Conservation (phyloP, 75 land plant genomes). For the Cunninghamia lanceolata region DNA sequence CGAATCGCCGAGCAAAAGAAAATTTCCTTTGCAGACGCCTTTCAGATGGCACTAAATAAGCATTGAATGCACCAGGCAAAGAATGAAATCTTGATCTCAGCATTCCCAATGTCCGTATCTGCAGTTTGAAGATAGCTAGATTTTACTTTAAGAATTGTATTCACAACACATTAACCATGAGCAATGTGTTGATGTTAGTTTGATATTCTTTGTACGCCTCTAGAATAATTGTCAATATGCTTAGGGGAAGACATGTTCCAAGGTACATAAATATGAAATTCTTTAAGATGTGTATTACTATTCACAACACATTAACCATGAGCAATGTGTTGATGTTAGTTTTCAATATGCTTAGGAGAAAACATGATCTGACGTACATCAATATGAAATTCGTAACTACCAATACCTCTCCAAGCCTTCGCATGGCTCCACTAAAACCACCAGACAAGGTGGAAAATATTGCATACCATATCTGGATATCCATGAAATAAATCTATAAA, state of each 20-base stretch:
- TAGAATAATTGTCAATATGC: not conserved
- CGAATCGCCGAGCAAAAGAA: constrained; percentile 66
- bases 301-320: not conserved
- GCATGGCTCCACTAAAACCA: constrained; percentile 87
- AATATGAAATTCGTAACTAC: not conserved
- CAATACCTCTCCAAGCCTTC: constrained; percentile 92
- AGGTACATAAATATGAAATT: not conserved
- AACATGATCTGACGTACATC: not conserved
- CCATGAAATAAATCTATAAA: constrained; percentile 96
- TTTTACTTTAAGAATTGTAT: not conserved
- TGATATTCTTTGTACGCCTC: not conserved
- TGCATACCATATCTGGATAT: constrained; percentile 98
- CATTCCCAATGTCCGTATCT: constrained; percentile 97
- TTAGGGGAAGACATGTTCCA: not conserved
- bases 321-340: not conserved
- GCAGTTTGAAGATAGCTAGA: not conserved
- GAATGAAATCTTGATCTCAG: constrained; percentile 92
- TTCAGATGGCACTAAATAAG: constrained; percentile 79
- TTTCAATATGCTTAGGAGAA: not conserved
- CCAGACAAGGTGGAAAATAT: constrained; percentile 91
- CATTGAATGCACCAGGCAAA: constrained; percentile 90
- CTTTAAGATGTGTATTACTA: not conserved
- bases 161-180: not conserved
- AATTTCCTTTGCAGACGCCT: constrained; percentile 50
- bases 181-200: not conserved